Percentiles rank a stretch among this genome's conserved stretches.
These are phyloP conservation scores for Xanthoconium purpureum DNA, from an alignment of 768 basidiomycete genomes.

Conservation along the genomic window DNA sequence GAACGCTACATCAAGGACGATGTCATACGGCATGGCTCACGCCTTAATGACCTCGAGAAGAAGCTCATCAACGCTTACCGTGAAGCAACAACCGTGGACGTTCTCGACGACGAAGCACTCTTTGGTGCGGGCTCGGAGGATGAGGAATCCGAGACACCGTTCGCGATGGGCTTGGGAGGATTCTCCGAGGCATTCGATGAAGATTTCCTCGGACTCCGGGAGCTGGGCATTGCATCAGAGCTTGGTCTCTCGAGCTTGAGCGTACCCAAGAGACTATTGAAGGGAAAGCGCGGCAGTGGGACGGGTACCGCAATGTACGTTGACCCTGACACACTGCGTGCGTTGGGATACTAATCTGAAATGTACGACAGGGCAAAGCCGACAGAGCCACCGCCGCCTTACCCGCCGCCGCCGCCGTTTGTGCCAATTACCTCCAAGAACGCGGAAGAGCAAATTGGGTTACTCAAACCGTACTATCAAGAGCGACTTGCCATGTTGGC, in stretches of 20 bases:
- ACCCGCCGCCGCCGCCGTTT: conserved; percentile 82
- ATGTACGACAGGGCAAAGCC: conserved; percentile 51
- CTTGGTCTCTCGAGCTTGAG: conserved; percentile 73
- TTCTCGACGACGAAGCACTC: conserved; percentile 49
- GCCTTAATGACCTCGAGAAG: conserved; percentile 78
- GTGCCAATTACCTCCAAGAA: conserved; percentile 63
- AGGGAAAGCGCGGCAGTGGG: conserved; percentile 50
- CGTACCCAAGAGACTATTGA: conserved; percentile 76
- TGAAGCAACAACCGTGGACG: conserved; percentile 55
- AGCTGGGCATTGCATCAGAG: conserved; percentile 85
- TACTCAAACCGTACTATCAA: conserved; percentile 77
- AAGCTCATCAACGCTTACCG: conserved; percentile 82
- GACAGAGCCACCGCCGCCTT: conserved; percentile 75
- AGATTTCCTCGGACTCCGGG: conserved; percentile 88
- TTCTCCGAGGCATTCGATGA: conserved; percentile 87
- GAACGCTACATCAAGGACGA: conserved; percentile 90
- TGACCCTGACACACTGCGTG: background rate
- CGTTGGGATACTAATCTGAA: conserved; percentile 1
- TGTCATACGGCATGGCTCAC: conserved; percentile 73
- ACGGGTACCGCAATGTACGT: conserved; percentile 50
- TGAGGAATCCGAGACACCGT: conserved; percentile 61
- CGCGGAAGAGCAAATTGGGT: conserved; percentile 77
- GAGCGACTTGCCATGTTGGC: conserved; percentile 48
- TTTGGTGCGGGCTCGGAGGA: conserved; percentile 49
- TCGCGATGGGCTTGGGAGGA: conserved; percentile 69